Base-by-base conservation (phyloP, 106 monocot genomes). In the Agapanthus africanus region DNA sequence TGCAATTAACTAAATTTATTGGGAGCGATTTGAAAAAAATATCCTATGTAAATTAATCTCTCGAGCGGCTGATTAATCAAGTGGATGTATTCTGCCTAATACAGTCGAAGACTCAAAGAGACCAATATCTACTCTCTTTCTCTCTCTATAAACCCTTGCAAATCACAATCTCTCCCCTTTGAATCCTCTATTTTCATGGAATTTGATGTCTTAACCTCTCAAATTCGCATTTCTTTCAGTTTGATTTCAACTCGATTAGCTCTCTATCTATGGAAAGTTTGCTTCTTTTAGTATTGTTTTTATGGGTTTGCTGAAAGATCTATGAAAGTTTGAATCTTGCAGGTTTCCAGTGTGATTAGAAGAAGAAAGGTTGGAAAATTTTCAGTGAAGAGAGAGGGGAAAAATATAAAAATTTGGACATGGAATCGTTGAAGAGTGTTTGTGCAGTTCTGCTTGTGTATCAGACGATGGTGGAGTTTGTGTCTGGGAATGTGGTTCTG, bases 401-500 rank as follows among this genome's bases (percentile, higher is more conserved):
- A n/a, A n/a, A n/a, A n/a, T n/a, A n/a, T n/a, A n/a, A n/a, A n/a
- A n/a, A n/a, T 44, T 44, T 9, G 2, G 64, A 13, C n/a, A 66
- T 66, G 66, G 40, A 22, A 40, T 66, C 10, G 23, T 28, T 40
- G 9, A 40, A 11, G 22, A 28, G 66, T 14, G 4, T 33, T 23
- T 68, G 31, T 49, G 67, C n/a, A n/a, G n/a, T 40, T 49, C 31
- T 68, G 5, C 31, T 66, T 40, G 40, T 71, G 2, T 28, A 34
- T 54, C n/a, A n/a, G 40, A 1, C 38, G 71, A 54, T 61, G 59
- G 23, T 71, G 59, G 41, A 40, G 2, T 31, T 31, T 40, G 71
- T 38, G 57, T 19, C 14, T 30, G 71, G 59, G n/a, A 71, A 71
- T 61, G 71, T 71, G 23, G 71, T 71, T 41, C 31, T 71, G 41